These are phyloP conservation scores for Cephalotrichum gorgonifer DNA, from an alignment of 2,329 filamentous ascomycete species.

Conservation along the genomic window DNA sequence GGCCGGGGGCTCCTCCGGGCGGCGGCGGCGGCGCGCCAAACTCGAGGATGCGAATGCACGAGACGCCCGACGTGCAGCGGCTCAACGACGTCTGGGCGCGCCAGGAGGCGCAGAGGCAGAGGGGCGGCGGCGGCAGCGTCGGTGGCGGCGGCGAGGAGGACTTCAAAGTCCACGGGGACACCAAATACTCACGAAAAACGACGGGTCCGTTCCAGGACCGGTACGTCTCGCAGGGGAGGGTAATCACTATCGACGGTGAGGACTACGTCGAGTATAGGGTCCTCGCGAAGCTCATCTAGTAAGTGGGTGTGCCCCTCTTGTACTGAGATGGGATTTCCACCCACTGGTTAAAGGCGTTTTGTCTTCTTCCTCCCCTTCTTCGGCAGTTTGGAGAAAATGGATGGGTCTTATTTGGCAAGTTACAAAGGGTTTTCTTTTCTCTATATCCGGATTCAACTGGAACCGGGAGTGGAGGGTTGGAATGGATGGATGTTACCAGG, in stretches of 20 bases:
- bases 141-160: slow-evolving; percentile 25
- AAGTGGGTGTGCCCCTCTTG: slow-evolving; percentile 34
- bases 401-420: not conserved
- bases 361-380: too few relatives aligned
- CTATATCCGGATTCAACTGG: too few relatives aligned
- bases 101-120: slow-evolving; percentile 37
- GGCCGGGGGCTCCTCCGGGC: not conserved
- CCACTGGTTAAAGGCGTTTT: too few relatives aligned
- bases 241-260: slow-evolving; percentile 55
- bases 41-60: slow-evolving; percentile 27
- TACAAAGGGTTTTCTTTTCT: not conserved
- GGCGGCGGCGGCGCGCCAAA: slow-evolving; percentile 8
- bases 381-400: not conserved
- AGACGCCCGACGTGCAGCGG: slow-evolving; percentile 37
- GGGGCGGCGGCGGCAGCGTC: slow-evolving; percentile 11
- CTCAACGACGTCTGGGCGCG: slow-evolving; percentile 46
- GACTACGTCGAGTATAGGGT: slow-evolving; percentile 59
- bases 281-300: slow-evolving; percentile 40
- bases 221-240: slow-evolving; percentile 46
- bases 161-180: slow-evolving; percentile 45
- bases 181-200: slow-evolving; percentile 53
- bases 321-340: slow-evolving; percentile 17
- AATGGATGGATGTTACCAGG: not conserved
- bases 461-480: not conserved
- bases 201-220: slow-evolving; percentile 52